Percentiles rank a stretch among this genome's conserved stretches.
Conservation (phyloP, 2,329 filamentous ascomycete genomes). For the Metarhizium guizhouense region DNA sequence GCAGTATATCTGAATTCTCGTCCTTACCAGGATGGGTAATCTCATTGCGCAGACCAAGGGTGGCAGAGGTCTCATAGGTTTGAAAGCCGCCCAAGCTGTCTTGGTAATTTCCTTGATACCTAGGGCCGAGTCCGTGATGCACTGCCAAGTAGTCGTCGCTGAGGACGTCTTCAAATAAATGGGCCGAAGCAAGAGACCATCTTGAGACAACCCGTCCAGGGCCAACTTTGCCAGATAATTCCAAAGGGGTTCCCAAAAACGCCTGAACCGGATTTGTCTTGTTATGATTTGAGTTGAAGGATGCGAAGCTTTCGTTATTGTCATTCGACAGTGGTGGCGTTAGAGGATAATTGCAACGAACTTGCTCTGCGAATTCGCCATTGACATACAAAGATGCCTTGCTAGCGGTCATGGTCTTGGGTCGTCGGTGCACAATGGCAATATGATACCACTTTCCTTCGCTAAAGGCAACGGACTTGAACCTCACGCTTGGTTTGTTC, state of each 20-base stretch:
- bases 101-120: constrained; percentile 94
- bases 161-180: constrained; percentile 77
- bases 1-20: constrained; percentile 83
- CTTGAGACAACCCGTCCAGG: constrained; percentile 64
- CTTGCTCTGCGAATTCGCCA: constrained; percentile 87
- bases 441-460: constrained; percentile 87
- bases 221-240: constrained; percentile 69
- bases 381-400: constrained; percentile 86
- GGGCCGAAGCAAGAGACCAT: constrained; percentile 85
- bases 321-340: constrained; percentile 55
- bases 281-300: constrained; percentile 49
- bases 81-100: constrained; percentile 93
- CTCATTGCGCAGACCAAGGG: constrained; percentile 85
- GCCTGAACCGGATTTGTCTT: constrained; percentile 71
- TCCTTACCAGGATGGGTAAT: constrained; percentile 82
- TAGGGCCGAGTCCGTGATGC: constrained; percentile 78
- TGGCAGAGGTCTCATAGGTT: constrained; percentile 88
- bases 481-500: constrained; percentile 79
- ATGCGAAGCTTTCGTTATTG: constrained; percentile 60
- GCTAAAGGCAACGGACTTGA: constrained; percentile 73
- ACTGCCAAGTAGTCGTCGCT: constrained; percentile 91
- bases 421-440: constrained; percentile 73
- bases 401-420: constrained; percentile 64
- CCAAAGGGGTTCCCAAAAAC: constrained; percentile 86
- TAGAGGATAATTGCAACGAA: constrained; percentile 82